phyloP scores from a whole-genome alignment of 208 protist genomes.

The Leishmania tropica region DNA sequence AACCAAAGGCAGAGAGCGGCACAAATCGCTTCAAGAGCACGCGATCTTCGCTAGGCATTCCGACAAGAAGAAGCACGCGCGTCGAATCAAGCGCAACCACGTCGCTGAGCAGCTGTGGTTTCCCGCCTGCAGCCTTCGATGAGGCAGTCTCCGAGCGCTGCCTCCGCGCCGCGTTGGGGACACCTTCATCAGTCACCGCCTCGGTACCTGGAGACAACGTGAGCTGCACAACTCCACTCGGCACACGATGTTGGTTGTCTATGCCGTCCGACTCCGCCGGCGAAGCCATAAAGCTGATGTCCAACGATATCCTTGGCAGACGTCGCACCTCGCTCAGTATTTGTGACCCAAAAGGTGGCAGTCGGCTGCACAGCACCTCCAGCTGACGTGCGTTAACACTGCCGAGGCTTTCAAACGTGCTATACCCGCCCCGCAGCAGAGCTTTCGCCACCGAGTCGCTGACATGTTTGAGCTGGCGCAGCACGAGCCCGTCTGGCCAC shows the following conservation, averaged over 20 bases:
- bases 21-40: slow-evolving; percentile 43
- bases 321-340: slow-evolving; percentile 36
- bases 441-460: slow-evolving; percentile 53
- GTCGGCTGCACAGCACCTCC: slow-evolving; percentile 63
- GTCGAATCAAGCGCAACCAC: background rate
- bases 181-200: background rate
- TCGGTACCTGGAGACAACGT: background rate
- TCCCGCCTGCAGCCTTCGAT: slow-evolving; percentile 1
- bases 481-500: slow-evolving; percentile 70
- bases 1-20: background rate
- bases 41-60: slow-evolving; percentile 27
- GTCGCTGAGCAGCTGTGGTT: background rate
- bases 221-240: slow-evolving; percentile 3
- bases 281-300: background rate
- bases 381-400: slow-evolving; percentile 53
- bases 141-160: background rate
- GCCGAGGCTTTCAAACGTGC: slow-evolving; percentile 42
- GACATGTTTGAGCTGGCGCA: slow-evolving; percentile 77
- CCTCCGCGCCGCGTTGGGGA: background rate
- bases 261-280: background rate
- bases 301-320: slow-evolving; percentile 29
- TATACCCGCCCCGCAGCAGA: slow-evolving; percentile 50
- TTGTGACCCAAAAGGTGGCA: slow-evolving; percentile 76
- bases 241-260: background rate
- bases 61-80: slow-evolving; percentile 40